Base-by-base conservation (phyloP, 176 grass and related monocot genomes). In the Carex cristatella region DNA sequence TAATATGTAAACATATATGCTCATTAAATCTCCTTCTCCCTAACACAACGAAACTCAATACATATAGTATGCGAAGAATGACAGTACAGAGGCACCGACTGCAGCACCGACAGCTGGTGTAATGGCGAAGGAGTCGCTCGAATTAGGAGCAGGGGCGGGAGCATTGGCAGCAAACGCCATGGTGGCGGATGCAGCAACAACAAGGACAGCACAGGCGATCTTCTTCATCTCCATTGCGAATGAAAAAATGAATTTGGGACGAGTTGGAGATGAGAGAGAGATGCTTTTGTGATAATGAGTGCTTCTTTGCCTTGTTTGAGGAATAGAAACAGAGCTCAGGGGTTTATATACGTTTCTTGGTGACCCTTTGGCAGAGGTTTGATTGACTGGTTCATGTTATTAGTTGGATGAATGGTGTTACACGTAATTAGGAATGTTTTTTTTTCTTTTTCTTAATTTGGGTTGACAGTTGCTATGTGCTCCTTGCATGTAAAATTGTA, bases 161-260 rank as follows among this genome's bases (percentile, higher is more conserved):
- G 65, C 86, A 10, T 82, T 38, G 6, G 79, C 77, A 42, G 85
- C 79, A 49, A 87, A 30, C 2, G 76, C 85, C 54, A 72, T 71
- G 31, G 48, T 6, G 11, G 77, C 78, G 7, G 85, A 81, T 40
- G 79, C 79, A 13, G 86, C 86, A 12, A 42, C 55, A 51, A 58
- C 65, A 74, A 87, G 79, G 68, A 73, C 79, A 53, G 67, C 61
- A 44, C 58, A 71, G 51, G 85, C 79, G 16, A 87, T 82, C 85
- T 87, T 87, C 85, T 87, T 87, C 85, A 87, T 87, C 63, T 87
- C 85, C 85, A 87, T 87, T 42, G 53, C 42, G 18, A 65, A 62
- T 56, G 62, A 56, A 1, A 23, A 44, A 83, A 54, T 16, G 44
- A 16, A 27, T 79, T 58, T 57, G 49, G 30, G 2, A 64, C 10